phyloP scores from a whole-genome alignment of 2,329 filamentous ascomycete species.

The Cordyceps fumosorosea region DNA sequence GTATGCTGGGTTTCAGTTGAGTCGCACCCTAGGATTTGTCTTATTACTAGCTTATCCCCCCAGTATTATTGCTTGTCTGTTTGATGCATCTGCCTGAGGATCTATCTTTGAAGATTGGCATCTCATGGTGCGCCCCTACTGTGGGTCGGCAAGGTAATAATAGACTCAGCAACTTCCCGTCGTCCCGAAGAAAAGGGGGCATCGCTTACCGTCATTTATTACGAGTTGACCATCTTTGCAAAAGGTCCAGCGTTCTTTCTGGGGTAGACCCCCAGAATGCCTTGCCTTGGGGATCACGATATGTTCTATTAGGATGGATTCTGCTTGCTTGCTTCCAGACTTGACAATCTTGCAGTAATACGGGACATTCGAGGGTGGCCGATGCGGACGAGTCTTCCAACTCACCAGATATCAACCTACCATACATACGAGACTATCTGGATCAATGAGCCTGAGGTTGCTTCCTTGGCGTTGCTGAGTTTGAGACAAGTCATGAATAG shows the following conservation, averaged over 20 bases:
- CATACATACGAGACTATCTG: neutral
- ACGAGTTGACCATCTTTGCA: too few species aligned
- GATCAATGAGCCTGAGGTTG: neutral
- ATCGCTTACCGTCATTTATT: neutral
- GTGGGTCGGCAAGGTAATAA: constrained; percentile 6
- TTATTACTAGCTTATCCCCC: neutral
- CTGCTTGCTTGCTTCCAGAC: neutral
- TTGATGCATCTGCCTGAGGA: too few species aligned
- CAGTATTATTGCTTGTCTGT: too few species aligned
- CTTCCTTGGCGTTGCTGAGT: neutral
- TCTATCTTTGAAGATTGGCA: neutral
- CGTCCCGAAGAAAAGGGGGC: neutral
- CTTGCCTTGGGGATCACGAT: neutral
- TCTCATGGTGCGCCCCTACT: neutral
- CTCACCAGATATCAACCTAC: too few species aligned
- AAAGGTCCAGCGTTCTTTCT: neutral
- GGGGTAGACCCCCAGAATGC: neutral
- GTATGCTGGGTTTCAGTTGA: neutral
- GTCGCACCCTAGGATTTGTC: neutral
- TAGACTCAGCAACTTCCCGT: neutral
- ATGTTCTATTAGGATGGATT: neutral
- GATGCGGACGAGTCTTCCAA: neutral
- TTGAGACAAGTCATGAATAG: neutral
- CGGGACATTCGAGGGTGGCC: neutral
- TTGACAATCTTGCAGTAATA: neutral